Conservation (phyloP, 352 stramenopile species). For the Pilasporangium apinafurcum region DNA sequence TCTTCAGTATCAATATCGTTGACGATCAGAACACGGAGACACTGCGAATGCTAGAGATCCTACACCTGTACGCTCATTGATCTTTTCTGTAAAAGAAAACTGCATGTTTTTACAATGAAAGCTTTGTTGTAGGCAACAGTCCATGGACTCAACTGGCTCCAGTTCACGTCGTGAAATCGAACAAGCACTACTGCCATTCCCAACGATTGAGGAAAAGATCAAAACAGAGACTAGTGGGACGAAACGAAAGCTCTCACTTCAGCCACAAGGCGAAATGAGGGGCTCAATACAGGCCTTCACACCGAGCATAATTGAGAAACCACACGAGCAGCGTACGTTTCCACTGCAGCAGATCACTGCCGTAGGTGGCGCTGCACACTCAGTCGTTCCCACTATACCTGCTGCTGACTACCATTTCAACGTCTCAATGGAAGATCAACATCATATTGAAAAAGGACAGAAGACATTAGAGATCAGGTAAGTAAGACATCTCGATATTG, state of each 20-base stretch:
- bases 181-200: conserved; percentile 3
- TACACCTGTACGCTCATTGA: conserved; percentile 35
- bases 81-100: conserved; percentile 8
- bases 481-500: neutral
- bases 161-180: too few species aligned
- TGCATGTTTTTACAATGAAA: too few species aligned
- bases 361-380: neutral
- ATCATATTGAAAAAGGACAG: conserved; percentile 32
- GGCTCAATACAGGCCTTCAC: neutral
- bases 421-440: conserved; percentile 27
- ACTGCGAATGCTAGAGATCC: conserved; percentile 50
- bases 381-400: conserved; percentile 7
- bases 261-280: neutral
- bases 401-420: conserved; percentile 58
- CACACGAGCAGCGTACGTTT: neutral
- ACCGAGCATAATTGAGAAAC: conserved; percentile 11
- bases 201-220: neutral
- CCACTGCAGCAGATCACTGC: conserved; percentile 2
- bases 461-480: conserved; percentile 70
- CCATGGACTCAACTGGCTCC: neutral
- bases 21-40: conserved; percentile 55
- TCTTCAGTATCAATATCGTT: conserved; percentile 23
- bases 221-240: neutral
- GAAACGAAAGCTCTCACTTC: conserved; percentile 4
- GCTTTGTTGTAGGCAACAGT: too few species aligned